Percentiles rank a stretch among this genome's conserved stretches.
phyloP scores from a whole-genome alignment of 306 rosid species.

The Sesbania bispinosa region DNA sequence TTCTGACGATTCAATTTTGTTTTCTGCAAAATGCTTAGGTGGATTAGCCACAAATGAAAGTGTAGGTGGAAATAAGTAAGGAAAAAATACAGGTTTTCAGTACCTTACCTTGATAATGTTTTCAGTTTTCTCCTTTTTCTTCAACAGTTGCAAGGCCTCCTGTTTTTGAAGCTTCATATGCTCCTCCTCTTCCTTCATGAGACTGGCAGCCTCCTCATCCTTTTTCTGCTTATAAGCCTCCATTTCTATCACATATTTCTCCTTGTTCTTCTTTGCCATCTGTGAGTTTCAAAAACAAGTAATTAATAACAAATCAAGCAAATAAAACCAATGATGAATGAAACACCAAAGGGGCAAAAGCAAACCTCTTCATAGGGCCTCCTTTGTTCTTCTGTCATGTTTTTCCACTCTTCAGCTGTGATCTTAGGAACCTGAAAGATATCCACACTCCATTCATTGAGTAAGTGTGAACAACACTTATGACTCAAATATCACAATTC shows the following conservation, averaged over 20 bases:
- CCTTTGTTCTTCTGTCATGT: constrained; percentile 59
- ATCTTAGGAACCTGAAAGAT: constrained; percentile 60
- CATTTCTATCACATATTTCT: constrained; percentile 67
- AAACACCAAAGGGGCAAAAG: not conserved
- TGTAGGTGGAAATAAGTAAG: too few relatives aligned
- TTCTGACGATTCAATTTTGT: constrained; percentile 71
- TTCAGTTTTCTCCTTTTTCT: constrained; percentile 90
- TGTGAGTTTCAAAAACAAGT: constrained; percentile 22
- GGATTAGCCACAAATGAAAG: not conserved
- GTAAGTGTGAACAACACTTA: too few relatives aligned
- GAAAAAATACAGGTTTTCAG: too few relatives aligned
- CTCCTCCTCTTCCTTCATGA: constrained; percentile 75
- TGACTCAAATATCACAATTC: not conserved
- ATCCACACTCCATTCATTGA: not conserved
- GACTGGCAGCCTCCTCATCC: constrained; percentile 64
- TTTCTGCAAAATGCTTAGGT: constrained; percentile 39
- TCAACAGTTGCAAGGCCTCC: constrained; percentile 75
- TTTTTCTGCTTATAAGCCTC: constrained; percentile 71
- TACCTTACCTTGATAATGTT: constrained; percentile 84
- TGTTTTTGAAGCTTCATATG: constrained; percentile 78
- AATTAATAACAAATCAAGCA: not conserved
- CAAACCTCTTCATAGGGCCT: constrained; percentile 81
- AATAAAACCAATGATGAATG: not conserved
- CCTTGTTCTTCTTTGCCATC: constrained; percentile 82
- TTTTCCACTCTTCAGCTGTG: constrained; percentile 86